Evolutionary conservation across 2,329 filamentous ascomycete genomes (phyloP), one percentile per base, ranked within the genome.

Genomic region (Fusarium caatingaense): DNA sequence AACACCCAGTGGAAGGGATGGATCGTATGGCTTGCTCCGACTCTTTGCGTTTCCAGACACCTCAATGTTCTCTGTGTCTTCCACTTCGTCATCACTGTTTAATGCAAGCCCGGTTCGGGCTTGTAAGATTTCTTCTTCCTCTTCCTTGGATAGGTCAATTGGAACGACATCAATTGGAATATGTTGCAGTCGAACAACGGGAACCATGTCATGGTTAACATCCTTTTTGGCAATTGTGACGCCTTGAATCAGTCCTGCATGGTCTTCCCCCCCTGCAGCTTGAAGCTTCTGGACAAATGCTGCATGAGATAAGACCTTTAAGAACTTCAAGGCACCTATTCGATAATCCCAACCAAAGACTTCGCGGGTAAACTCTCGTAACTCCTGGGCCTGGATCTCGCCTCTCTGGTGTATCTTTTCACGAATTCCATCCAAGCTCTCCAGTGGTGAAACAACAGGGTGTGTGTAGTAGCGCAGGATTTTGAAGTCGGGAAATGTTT

Each of bases 381-480:
- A 80, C 1, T 87, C 89, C 6, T 78, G 73, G 6, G 81, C 57
- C 10, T 78, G 72, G 4, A 80, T 69, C 7, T 74, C 71, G 5
- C 57, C 61, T 28, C 69, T 75, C 10, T 66, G 44, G 3, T 71
- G 54, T 30, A 79, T 56, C 48, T 71, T 77, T 18, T 74, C 60
- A 10, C 72, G 72, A 13, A 81, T 66, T 3, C 62, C 41, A 4
- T 72, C 72, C 3, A 81, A 53, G 10, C 28, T 73, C 80, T 53
- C 95, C 75, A 27, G 87, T 84, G 11, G 87, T 79, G 94, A 98
- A 6, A 98, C 91, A 2, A 92, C 89, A 0, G 96, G 96, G 75
- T 94, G 90, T 0, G 92, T 95, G 73, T 99, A 99, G 76, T 93
- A 97, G 13, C 92, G 86, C 21, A 98, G 82, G 10, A 97, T 88